Evolutionary conservation across 2,329 filamentous ascomycete genomes (phyloP), one percentile per base, ranked within the genome.

Genomic region (Trichoderma koningiopsis): DNA sequence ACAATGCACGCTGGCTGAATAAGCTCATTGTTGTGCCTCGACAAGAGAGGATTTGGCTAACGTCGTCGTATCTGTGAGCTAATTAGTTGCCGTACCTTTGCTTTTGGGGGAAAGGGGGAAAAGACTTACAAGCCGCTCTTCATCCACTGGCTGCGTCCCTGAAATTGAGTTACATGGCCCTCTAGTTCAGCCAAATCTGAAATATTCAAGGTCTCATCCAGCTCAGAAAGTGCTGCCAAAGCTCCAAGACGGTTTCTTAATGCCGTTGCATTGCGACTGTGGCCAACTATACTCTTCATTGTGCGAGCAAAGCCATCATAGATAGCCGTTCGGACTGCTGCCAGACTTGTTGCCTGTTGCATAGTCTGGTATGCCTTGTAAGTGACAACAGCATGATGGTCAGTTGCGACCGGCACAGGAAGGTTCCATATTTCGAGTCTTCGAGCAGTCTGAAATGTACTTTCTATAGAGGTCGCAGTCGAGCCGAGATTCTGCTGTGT

Each of bases 371-470:
- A 94, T 0, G 89, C 89, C 74, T 90, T 91, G 80, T 96, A 97
- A 0, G 95, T 83, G 0, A 88, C 90, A 3, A 91, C 89, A 1
- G 90, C 84, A 68, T 91, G 88, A 35, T 88, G 90, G 14, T 85
- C 83, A 60, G 86, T 87, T 3, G 84, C 81, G 8, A 85, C 83
- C 0, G 94, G 92, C 0, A 90, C 89, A 16, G 92, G 92, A 24
- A 98, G 85, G 76, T 97, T 94, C 96, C 96, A 99, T 75, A 95
- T 91, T 73, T 96, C 94, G 19, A 98, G 83, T 72, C 91, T 91
- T 70, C 92, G 88, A 24, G 94, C 94, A 6, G 92, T 93, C 65
- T 89, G 87, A 72, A 97, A 91, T 65, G 93, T 93, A 71, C 87
- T 91, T 58, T 93, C 90, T 8, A 92, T 82, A 0, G 88, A 88